Conservation (phyloP, 176 grass and related monocot genomes). For the Paspalum vaginatum region DNA sequence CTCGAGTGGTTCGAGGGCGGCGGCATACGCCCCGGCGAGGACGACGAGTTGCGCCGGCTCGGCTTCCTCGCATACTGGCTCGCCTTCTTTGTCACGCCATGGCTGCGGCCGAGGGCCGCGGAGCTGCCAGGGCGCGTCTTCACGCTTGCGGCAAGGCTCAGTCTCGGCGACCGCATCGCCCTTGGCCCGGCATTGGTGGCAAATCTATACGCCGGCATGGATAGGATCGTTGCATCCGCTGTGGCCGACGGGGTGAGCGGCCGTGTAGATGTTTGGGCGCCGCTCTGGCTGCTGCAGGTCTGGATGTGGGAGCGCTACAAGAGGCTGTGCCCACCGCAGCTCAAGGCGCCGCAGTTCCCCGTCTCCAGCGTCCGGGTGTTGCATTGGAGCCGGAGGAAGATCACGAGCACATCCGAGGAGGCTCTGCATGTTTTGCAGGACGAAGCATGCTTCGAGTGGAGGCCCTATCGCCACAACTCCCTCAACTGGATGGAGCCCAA, state of each 20-base stretch:
- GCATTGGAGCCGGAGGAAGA: slow-evolving; percentile 43
- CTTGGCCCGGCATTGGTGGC: slow-evolving; percentile 47
- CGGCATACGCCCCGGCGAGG: slow-evolving; percentile 42
- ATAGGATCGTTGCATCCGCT: slow-evolving; percentile 14
- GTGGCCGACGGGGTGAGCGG: background rate
- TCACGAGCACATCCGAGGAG: slow-evolving; percentile 26
- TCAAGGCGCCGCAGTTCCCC: slow-evolving; percentile 35
- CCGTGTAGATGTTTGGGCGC: slow-evolving; percentile 42
- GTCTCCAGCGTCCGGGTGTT: slow-evolving; percentile 38
- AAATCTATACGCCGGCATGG: slow-evolving; percentile 61
- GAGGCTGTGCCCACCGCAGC: slow-evolving; percentile 30
- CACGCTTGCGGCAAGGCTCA: slow-evolving; percentile 51
- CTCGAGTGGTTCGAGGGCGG: slow-evolving; percentile 60
- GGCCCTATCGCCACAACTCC: slow-evolving; percentile 48
- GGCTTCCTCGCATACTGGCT: slow-evolving; percentile 73
- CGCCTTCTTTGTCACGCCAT: slow-evolving; percentile 41
- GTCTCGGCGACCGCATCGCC: slow-evolving; percentile 55
- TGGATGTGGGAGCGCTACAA: slow-evolving; percentile 66
- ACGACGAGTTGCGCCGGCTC: slow-evolving; percentile 52
- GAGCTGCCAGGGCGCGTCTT: slow-evolving; percentile 49
- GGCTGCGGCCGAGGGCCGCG: background rate
- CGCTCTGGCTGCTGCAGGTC: slow-evolving; percentile 59
- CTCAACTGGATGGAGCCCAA: slow-evolving; percentile 44
- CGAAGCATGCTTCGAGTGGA: slow-evolving; percentile 51
- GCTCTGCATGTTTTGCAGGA: slow-evolving; percentile 38